Conservation (phyloP, 1,284 basidiomycete genomes). For the Marasmius oreades region DNA sequence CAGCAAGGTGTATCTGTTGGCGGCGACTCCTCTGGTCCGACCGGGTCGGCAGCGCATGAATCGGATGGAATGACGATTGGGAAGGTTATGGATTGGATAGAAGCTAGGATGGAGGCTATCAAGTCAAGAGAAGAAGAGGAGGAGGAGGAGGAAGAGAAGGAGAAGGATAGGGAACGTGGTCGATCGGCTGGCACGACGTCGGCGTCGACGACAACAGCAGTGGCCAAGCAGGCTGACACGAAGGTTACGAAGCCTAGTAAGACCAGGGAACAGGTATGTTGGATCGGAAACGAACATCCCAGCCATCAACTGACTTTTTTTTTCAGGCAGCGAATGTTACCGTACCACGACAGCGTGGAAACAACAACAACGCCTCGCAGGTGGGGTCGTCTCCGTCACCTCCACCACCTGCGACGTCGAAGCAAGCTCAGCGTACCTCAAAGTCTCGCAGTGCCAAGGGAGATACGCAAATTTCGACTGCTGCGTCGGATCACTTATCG, state of each 20-base stretch:
- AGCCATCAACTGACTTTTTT: background rate
- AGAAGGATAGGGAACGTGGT: conserved; percentile 41
- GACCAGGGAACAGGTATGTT: conserved; percentile 28
- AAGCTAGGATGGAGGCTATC: conserved; percentile 67
- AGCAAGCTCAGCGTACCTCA: conserved; percentile 12
- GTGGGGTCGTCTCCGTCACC: conserved; percentile 2
- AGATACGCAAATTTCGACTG: conserved; percentile 15
- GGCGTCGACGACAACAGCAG: conserved; percentile 15
- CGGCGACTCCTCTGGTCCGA: conserved; percentile 33
- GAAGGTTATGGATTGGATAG: too few species aligned
- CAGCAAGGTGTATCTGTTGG: conserved; percentile 72
- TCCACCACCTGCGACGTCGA: conserved; percentile 7
- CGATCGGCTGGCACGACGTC: conserved; percentile 11
- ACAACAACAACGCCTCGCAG: background rate
- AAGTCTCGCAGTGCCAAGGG: conserved; percentile 11
- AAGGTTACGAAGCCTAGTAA: conserved; percentile 3
- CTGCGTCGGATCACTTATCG: background rate
- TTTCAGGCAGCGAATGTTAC: background rate
- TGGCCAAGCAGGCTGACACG: background rate
- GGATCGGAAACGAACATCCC: background rate
- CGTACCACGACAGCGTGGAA: background rate
- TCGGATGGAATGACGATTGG: conserved; percentile 75
- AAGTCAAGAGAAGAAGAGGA: conserved; percentile 70
- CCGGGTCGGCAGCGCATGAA: conserved; percentile 63
- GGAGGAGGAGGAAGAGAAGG: conserved; percentile 71